Evolutionary conservation across 176 grass and related monocot genomes (phyloP), one percentile per base, ranked within the genome.

Genomic region (Oryza longistaminata): DNA sequence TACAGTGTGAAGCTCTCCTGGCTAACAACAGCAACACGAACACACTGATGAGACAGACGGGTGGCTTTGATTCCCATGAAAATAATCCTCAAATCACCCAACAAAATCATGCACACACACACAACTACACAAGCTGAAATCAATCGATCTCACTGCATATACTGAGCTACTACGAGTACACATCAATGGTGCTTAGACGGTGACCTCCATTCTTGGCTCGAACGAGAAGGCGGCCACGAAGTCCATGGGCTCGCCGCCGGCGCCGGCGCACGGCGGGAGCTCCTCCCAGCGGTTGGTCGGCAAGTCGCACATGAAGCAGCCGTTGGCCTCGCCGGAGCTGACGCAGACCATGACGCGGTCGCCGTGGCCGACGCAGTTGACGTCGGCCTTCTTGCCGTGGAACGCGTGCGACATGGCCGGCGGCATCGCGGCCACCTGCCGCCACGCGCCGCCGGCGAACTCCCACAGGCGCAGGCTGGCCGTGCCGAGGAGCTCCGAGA

Each of bases 211-310:
- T 80, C 97, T 92, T 21, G 97, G 97, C 78, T 99, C 97, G 62
- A 96, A 99, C 25, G 91, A 89, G 91, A 99, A 87, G 21, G 92
- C 89, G 70, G 93, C 89, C 70, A 94, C 86, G 81, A 94, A 99
- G 78, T 89, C 93, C 80, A 80, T 82, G 84, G 40, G 66, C 77
- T 68, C 78, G 6, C 78, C 88, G 64, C 81, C 85, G 40, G 26
- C 72, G 11, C 13, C 81, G 49, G 6, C 62, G 62, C 81, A 82
- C 34, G 24, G 86, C 1, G 91, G 90, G 31, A 99, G 71, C 79
- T 96, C 93, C 44, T 86, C 66, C 97, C 97, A 99, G 66, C 45
- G 62, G 74, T 96, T 89, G 5, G 9, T 77, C 12, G 12, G 43
- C 39, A 96, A 67, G 61, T 94, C 88, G 75, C 90, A 96, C 86